A percentile compares a stretch with the other conserved stretches of the same genome.
These are phyloP conservation scores for Sugiyamaella pinicola DNA, from an alignment of 1,139 yeast genomes.

Conservation along the genomic window DNA sequence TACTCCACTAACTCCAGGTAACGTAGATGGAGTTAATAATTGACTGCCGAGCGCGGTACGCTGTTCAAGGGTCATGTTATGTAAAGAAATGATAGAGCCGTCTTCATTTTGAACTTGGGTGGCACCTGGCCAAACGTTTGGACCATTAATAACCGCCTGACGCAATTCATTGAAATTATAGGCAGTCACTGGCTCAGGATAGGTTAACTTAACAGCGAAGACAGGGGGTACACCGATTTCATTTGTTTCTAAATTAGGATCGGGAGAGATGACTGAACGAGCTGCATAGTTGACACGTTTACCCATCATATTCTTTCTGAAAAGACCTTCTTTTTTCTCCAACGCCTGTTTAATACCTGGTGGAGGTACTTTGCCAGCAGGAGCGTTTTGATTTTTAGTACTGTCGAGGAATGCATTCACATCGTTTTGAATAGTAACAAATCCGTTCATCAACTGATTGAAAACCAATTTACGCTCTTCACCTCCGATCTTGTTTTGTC, in stretches of 20 bases:
- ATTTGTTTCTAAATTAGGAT: conserved; percentile 95
- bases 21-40: conserved; percentile 77
- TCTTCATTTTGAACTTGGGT: conserved; percentile 94
- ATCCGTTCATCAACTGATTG: conserved; percentile 90
- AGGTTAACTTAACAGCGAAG: conserved; percentile 90
- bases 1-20: conserved; percentile 51
- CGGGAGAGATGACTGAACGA: conserved; percentile 98
- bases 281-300: conserved; percentile 99
- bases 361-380: conserved; percentile 68
- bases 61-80: conserved; percentile 90
- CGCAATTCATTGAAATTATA: conserved; percentile 88
- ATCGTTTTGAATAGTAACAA: conserved; percentile 92
- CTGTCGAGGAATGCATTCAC: conserved; percentile 94
- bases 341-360: conserved; percentile 98
- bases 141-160: conserved; percentile 95
- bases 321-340: conserved; percentile 97
- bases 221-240: conserved; percentile 99
- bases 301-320: conserved; percentile 99
- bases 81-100: conserved; percentile 80
- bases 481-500: conserved; percentile 61
- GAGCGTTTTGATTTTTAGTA: conserved; percentile 74
- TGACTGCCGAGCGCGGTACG: conserved; percentile 97
- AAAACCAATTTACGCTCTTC: conserved; percentile 77
- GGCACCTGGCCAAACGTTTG: conserved; percentile 99
- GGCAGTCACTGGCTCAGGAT: conserved; percentile 98